Evolutionary conservation across 1,139 yeast genomes (phyloP).

Genomic region (Arxiozyma heterogenica): DNA sequence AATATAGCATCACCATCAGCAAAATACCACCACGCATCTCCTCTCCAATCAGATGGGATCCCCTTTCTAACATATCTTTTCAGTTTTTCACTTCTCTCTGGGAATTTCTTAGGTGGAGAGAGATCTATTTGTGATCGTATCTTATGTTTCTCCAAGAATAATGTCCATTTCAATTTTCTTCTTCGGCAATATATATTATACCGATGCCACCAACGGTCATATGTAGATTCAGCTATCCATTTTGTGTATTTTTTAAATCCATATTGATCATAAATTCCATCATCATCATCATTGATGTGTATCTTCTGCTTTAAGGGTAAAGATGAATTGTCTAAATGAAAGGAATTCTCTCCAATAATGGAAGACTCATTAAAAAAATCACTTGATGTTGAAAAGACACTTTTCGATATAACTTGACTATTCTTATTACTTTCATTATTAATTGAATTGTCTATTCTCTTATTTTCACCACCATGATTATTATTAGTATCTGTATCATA

Average conservation of each 20-base stretch:
- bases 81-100: conserved; percentile 74
- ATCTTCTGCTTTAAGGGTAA: neutral
- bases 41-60: conserved; percentile 95
- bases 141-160: conserved; percentile 59
- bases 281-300: neutral
- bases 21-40: conserved; percentile 92
- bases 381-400: conserved; percentile 1
- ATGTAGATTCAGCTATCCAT: conserved; percentile 43
- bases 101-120: conserved; percentile 43
- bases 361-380: neutral
- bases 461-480: neutral
- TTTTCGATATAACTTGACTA: conserved; percentile 1
- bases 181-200: conserved; percentile 54
- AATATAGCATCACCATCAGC: conserved; percentile 82
- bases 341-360: neutral
- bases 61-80: conserved; percentile 82
- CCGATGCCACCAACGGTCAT: conserved; percentile 62
- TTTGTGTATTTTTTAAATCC: conserved; percentile 72
- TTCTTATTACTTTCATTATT: neutral
- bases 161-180: conserved; percentile 68
- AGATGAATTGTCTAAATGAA: neutral
- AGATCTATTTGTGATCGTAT: conserved; percentile 27
- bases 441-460: neutral
- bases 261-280: conserved; percentile 52
- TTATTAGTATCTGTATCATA: neutral